A percentile compares a stretch with the other conserved stretches of the same genome.
Conservation (phyloP, 176 grass and related monocot species). For the Tillandsia fasciculata region DNA sequence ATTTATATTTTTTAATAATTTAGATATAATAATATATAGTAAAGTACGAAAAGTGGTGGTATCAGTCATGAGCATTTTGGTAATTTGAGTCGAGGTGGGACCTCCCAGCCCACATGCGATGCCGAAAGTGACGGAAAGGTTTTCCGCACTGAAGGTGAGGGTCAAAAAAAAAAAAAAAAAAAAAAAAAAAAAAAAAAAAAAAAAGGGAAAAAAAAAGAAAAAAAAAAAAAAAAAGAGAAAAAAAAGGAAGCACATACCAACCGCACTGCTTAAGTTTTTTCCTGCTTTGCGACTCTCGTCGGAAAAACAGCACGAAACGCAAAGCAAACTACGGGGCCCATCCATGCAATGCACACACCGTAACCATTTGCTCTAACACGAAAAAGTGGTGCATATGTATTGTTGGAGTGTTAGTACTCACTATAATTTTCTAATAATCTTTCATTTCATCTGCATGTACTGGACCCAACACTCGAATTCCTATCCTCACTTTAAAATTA, state of each 20-base stretch:
- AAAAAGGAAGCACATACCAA: too few species aligned
- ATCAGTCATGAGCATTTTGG: background rate
- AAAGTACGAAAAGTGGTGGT: background rate
- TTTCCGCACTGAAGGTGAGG: background rate
- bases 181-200: too few species aligned
- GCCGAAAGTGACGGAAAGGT: background rate
- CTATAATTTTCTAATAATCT: too few species aligned
- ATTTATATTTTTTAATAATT: background rate
- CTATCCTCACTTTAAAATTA: too few species aligned
- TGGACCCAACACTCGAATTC: too few species aligned
- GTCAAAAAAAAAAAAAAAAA: too few species aligned
- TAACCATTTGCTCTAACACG: background rate
- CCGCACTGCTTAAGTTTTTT: too few species aligned
- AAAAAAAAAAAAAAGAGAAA: too few species aligned
- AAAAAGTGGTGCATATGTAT: background rate
- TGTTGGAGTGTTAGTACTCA: too few species aligned
- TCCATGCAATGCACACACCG: background rate
- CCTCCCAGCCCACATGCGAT: background rate
- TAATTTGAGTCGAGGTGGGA: background rate
- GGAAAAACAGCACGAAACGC: background rate
- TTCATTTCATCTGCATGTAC: too few species aligned
- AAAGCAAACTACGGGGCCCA: background rate
- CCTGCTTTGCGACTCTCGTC: too few species aligned
- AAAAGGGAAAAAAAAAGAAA: too few species aligned
- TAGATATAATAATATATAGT: background rate